Conservation (phyloP, 768 basidiomycete species). For the Pleurotus tuber-regium region DNA sequence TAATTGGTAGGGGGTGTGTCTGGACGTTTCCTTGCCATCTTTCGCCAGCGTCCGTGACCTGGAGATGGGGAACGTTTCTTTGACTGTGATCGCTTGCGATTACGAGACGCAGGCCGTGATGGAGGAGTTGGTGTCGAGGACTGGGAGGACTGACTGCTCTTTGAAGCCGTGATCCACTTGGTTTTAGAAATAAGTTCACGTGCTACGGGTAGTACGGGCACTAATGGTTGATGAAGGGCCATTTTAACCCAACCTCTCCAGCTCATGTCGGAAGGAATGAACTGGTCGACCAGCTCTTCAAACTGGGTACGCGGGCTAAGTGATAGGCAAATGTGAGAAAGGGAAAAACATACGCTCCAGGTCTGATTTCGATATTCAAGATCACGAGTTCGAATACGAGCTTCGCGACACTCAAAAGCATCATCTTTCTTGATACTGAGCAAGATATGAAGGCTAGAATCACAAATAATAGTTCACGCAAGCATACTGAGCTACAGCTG, state of each 20-base stretch:
- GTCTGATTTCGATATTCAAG: constrained; percentile 83
- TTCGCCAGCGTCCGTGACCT: constrained; percentile 16
- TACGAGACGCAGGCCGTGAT: constrained; percentile 1
- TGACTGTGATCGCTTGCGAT: constrained; percentile 8
- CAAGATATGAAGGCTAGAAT: constrained; percentile 60
- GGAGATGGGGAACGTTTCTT: constrained; percentile 14
- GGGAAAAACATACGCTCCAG: constrained; percentile 59
- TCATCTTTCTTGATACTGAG: constrained; percentile 80
- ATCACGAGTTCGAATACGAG: constrained; percentile 74
- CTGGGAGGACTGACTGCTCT: constrained; percentile 25
- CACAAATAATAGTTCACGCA: neutral
- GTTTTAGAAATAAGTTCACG: constrained; percentile 78
- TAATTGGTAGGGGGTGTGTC: constrained; percentile 10
- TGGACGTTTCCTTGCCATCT: constrained; percentile 12
- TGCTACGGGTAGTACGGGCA: constrained; percentile 77
- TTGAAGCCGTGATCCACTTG: constrained; percentile 57
- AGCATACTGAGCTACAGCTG: too few species aligned
- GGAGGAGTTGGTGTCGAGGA: too few species aligned
- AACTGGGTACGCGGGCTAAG: constrained; percentile 43
- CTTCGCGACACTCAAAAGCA: constrained; percentile 81
- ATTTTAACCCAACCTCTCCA: constrained; percentile 85
- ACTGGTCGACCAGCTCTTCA: constrained; percentile 76
- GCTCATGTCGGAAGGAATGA: constrained; percentile 72
- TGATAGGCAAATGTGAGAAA: constrained; percentile 3
- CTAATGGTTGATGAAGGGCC: constrained; percentile 76